A percentile compares a stretch with the other conserved stretches of the same genome.
Evolutionary conservation across 495 filamentous ascomycete species (phyloP).

Genomic region (Penicillium paradoxum): DNA sequence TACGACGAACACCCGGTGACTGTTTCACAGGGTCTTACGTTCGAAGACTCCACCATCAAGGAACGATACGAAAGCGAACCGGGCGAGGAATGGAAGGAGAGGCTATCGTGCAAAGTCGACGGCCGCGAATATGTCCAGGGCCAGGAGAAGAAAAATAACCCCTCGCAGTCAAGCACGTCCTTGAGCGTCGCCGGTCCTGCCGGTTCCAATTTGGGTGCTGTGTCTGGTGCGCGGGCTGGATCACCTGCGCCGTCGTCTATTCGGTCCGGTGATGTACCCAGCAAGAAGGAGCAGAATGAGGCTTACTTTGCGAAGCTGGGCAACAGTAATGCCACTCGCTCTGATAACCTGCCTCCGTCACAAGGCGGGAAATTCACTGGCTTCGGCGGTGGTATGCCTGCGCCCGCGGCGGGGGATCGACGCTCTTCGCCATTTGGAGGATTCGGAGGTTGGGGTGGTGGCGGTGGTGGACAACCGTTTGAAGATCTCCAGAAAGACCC

Average conservation of each 20-base stretch:
- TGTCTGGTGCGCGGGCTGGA: constrained; percentile 25
- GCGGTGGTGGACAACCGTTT: constrained; percentile 54
- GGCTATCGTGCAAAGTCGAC: constrained; percentile 79
- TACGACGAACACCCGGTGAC: constrained; percentile 69
- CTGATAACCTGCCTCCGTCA: constrained; percentile 68
- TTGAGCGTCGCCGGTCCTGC: constrained; percentile 14
- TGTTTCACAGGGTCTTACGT: constrained; percentile 50
- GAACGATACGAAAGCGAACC: constrained; percentile 82
- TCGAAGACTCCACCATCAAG: constrained; percentile 71
- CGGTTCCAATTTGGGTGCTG: no score
- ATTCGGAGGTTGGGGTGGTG: constrained; percentile 18
- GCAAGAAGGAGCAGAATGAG: constrained; percentile 67
- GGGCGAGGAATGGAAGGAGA: constrained; percentile 95
- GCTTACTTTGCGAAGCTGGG: constrained; percentile 85
- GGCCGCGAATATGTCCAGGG: constrained; percentile 73
- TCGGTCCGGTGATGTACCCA: constrained; percentile 20
- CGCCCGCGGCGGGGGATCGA: constrained; percentile 25
- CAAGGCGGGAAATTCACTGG: constrained; percentile 91
- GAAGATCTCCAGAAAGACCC: constrained; percentile 91
- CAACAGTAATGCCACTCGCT: constrained; percentile 68
- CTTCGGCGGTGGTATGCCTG: constrained; percentile 69
- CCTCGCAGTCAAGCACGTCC: constrained; percentile 34
- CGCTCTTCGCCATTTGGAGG: constrained; percentile 26
- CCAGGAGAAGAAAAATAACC: constrained; percentile 40
- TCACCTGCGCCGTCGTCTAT: constrained; percentile 26